Base-by-base conservation (phyloP, 306 rosid genomes). In the Urtica urens region DNA sequence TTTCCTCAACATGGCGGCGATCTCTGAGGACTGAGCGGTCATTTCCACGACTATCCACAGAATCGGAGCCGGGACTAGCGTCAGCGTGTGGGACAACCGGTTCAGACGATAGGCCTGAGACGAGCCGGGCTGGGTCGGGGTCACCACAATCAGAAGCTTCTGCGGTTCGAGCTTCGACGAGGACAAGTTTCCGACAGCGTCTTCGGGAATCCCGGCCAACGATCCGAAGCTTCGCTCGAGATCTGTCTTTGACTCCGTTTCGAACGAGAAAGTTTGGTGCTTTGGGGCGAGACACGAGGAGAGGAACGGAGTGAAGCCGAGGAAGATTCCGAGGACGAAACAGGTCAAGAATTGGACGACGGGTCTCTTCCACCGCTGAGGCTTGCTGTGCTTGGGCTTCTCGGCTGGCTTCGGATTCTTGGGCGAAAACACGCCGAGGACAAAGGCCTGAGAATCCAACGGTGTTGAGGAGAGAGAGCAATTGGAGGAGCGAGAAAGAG, bases 31-130 rank as follows among this genome's bases (percentile, higher is more conserved):
- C 66, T 90, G 97, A 55, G 93, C 78, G 54, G 64, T 49, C 80
- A 71, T 68, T 63, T 90, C 97, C 60, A 81, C 93, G 66, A 90
- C 87, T 10, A 90, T 81, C 95, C 95, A 90, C 67, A 84, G 54
- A 47, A 84, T 63, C 43, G 95, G 87, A 48, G 93, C 74, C 0
- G 59, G 61, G 47, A 73, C 79, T 62, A 65, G 62, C 51, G 77
- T 81, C 26, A 84, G 46, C 7, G 80, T 72, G 37, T 81, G 79
- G 0, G 78, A 78, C 82, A 90, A 70, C 43, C 77, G 93, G 23
- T 65, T 73, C 70, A 90, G 82, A 65, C 72, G 62, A 68, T 77
- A 79, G 45, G 82, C 76, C 71, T 81, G 97, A 65, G 77, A 76
- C 46, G 73, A 67, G 35, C 51, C 63, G 57, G 58, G 64, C 51